Percentiles rank a stretch among this genome's conserved stretches.
These are phyloP conservation scores for Aspergillus asperescens DNA, from an alignment of 495 filamentous ascomycete species.

Conservation along the genomic window DNA sequence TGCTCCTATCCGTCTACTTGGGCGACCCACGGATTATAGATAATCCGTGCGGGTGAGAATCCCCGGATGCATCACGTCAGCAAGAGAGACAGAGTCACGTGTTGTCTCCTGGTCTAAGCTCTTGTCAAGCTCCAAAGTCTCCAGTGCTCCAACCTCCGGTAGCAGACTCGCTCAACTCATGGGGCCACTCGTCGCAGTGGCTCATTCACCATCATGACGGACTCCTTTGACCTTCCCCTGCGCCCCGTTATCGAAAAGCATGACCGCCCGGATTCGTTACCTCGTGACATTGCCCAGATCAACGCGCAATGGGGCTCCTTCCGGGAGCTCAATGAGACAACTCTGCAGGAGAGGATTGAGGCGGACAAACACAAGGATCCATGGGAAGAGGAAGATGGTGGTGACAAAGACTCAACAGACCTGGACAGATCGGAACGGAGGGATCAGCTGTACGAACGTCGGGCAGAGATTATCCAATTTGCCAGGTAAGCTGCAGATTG, in stretches of 20 bases:
- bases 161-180: no score
- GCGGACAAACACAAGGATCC: slow-evolving; percentile 41
- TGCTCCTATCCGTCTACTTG: no score
- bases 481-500: slow-evolving; percentile 39
- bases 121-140: no score
- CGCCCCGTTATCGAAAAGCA: slow-evolving; percentile 53
- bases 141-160: no score
- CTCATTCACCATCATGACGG: slow-evolving; percentile 29
- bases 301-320: slow-evolving; percentile 71
- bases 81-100: no score
- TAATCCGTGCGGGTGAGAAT: no score
- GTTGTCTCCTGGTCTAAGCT: no score
- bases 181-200: slow-evolving; percentile 9
- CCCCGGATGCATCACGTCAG: no score
- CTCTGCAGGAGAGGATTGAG: slow-evolving; percentile 55
- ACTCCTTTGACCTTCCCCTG: slow-evolving; percentile 57
- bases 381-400: slow-evolving; percentile 33
- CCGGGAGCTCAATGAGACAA: slow-evolving; percentile 58
- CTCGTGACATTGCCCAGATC: slow-evolving; percentile 69
- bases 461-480: slow-evolving; percentile 42
- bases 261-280: slow-evolving; percentile 54
- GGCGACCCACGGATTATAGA: no score
- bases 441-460: slow-evolving; percentile 41
- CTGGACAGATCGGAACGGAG: slow-evolving; percentile 35
- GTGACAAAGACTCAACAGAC: slow-evolving; percentile 25